Percentiles rank a stretch among this genome's conserved stretches.
Conservation (phyloP, 2,329 filamentous ascomycete genomes). For the Orbilia ellipsospora region DNA sequence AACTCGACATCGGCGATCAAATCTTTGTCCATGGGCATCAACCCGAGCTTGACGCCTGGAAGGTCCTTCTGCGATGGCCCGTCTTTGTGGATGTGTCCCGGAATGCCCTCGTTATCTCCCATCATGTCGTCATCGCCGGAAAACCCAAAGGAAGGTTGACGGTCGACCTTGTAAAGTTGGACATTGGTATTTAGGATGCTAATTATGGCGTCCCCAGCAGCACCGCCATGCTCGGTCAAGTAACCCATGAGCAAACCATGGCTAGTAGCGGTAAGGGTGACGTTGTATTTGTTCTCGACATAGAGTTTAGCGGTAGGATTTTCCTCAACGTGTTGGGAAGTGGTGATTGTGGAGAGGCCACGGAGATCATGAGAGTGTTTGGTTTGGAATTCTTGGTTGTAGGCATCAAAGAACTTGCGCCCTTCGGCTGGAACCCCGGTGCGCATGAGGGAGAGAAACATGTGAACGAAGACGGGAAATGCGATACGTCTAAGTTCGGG, state of each 20-base stretch:
- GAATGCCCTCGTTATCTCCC: conserved; percentile 75
- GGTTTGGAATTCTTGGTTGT: conserved; percentile 75
- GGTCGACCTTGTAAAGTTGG: conserved; percentile 69
- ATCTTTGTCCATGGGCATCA: conserved; percentile 83
- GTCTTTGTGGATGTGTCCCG: conserved; percentile 74
- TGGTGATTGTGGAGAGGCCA: conserved; percentile 76
- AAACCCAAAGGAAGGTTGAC: conserved; percentile 66
- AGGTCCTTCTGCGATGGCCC: conserved; percentile 70
- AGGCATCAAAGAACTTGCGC: conserved; percentile 74
- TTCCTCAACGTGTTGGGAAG: conserved; percentile 80
- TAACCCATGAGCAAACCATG: conserved; percentile 87
- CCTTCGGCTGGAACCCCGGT: conserved; percentile 78
- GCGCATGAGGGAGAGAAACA: conserved; percentile 81
- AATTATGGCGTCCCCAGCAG: conserved; percentile 81
- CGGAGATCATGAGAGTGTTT: conserved; percentile 84
- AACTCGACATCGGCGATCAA: conserved; percentile 85
- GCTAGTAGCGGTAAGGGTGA: conserved; percentile 87
- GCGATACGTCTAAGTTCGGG: conserved; percentile 87
- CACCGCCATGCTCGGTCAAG: conserved; percentile 84
- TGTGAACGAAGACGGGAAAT: conserved; percentile 96
- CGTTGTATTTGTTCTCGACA: conserved; percentile 83
- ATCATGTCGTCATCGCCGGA: conserved; percentile 69
- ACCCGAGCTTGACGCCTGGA: conserved; percentile 78
- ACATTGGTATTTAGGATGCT: conserved; percentile 75
- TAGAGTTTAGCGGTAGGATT: conserved; percentile 85